phyloP scores from a whole-genome alignment of 75 land plant genomes.

The Pinus taeda region DNA sequence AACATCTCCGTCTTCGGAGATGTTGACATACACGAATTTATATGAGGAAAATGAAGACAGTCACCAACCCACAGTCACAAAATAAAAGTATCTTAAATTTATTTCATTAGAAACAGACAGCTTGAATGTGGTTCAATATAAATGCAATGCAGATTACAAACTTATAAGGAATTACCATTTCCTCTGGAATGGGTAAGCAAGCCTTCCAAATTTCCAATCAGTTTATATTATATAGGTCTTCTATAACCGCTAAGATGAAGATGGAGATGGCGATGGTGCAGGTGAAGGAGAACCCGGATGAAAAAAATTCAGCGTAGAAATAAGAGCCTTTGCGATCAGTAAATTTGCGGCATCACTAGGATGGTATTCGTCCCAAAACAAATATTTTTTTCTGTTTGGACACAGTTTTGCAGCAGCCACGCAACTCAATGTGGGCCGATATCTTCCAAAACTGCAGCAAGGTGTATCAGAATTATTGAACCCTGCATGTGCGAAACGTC shows the following conservation, averaged over 20 bases:
- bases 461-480: constrained; percentile 65
- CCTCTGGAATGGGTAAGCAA: too few species aligned
- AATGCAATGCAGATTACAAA: too few species aligned
- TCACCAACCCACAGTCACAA: too few species aligned
- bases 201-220: too few species aligned
- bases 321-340: constrained; percentile 61
- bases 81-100: too few species aligned
- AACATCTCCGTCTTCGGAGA: too few species aligned
- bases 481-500: constrained; percentile 34
- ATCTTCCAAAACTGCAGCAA: constrained; percentile 64
- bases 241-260: neutral
- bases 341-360: constrained; percentile 82
- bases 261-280: constrained; percentile 18
- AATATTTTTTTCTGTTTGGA: constrained; percentile 58
- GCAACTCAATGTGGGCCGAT: constrained; percentile 79
- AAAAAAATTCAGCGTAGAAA: constrained; percentile 32
- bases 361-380: constrained; percentile 98
- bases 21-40: too few species aligned
- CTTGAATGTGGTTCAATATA: too few species aligned
- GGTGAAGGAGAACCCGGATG: neutral
- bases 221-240: too few species aligned
- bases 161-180: too few species aligned
- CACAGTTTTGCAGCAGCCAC: constrained; percentile 54
- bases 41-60: too few species aligned
- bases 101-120: too few species aligned